Base-by-base conservation (phyloP, 148 eudicot genomes). In the Vaccinium macrocarpon region DNA sequence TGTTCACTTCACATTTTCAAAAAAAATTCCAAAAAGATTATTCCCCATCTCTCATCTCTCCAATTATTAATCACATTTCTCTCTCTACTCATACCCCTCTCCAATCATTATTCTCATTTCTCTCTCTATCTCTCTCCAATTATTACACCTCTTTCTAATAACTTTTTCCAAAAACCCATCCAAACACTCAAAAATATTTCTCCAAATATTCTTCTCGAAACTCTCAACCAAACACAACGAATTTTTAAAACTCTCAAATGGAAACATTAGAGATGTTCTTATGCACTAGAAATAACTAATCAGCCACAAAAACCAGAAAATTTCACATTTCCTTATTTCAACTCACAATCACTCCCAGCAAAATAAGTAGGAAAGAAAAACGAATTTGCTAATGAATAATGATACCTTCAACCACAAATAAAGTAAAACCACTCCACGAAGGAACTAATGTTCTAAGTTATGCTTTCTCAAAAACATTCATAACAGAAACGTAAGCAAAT, bases 261-360 rank as follows among this genome's bases (percentile, higher is more conserved):
- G 23, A 62, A 57, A 61, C n/a, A n/a, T 7, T 19, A 53, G 46
- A 62, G 12, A 59, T 21, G 23, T 8, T 21, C 71, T n/a, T 64
- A 64, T 23, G 71, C 14, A 64, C 71, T 25, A 66, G 72, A 25
- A 46, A 9, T 76, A 76, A 48, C 10, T 2, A 81, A 89, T 89
- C 90, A 87, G 84, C 84, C 8, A 88, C 85, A 85, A 88, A 83
- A 51, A 89, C 87, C 79, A 91, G 35, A 81, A 62, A 19, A 50
- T 18, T 23, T 5, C 25, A 1, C 5, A 77, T 27, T 10, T 29
- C 19, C 19, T 8, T 12, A 27, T 27, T 53, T 23, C 10, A 52
- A 4, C 62, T 52, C 42, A 2, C n/a, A 11, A 53, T 14, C 2
- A 80, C 53, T 8, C 10, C 21, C 70, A 57, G 13, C 23, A 59